phyloP scores from a whole-genome alignment of 176 grass and related monocot genomes.

The Tillandsia fasciculata region DNA sequence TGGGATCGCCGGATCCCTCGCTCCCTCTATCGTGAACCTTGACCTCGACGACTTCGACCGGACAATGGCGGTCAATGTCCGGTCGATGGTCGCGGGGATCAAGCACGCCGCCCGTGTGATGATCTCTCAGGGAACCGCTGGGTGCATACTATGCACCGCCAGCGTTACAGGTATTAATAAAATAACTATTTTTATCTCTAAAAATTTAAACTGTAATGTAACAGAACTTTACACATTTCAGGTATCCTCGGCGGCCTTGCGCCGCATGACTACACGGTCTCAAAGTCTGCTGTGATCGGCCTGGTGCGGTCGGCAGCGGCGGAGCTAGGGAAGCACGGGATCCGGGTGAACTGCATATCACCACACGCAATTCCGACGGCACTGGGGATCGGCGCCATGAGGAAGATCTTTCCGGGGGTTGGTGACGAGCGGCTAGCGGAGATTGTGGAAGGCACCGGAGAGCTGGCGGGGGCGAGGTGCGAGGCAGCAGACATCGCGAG shows the following conservation, averaged over 20 bases:
- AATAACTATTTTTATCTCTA: neutral
- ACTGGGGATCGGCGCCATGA: neutral
- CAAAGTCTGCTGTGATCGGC: conserved; percentile 35
- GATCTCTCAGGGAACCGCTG: conserved; percentile 27
- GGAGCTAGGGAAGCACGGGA: conserved; percentile 36
- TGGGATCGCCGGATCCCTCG: conserved; percentile 4
- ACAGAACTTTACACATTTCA: neutral
- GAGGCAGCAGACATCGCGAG: conserved; percentile 32
- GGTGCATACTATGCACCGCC: conserved; percentile 66
- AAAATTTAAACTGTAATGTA: too few relatives aligned
- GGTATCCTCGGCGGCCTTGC: conserved; percentile 1
- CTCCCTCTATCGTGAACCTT: conserved; percentile 7
- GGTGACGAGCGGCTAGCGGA: conserved; percentile 3
- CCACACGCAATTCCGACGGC: conserved; percentile 35
- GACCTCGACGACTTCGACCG: conserved; percentile 68
- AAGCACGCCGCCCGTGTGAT: conserved; percentile 85
- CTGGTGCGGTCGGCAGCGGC: conserved; percentile 27
- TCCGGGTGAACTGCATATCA: conserved; percentile 61
- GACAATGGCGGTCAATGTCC: conserved; percentile 51
- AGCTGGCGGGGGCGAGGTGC: conserved; percentile 33
- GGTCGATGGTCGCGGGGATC: conserved; percentile 40
- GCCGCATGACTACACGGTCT: conserved; percentile 29
- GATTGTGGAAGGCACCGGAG: conserved; percentile 10
- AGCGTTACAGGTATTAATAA: conserved; percentile 30
- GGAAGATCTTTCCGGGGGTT: neutral